phyloP scores from a whole-genome alignment of 306 rosid genomes.

The Abrus pulchellus region DNA sequence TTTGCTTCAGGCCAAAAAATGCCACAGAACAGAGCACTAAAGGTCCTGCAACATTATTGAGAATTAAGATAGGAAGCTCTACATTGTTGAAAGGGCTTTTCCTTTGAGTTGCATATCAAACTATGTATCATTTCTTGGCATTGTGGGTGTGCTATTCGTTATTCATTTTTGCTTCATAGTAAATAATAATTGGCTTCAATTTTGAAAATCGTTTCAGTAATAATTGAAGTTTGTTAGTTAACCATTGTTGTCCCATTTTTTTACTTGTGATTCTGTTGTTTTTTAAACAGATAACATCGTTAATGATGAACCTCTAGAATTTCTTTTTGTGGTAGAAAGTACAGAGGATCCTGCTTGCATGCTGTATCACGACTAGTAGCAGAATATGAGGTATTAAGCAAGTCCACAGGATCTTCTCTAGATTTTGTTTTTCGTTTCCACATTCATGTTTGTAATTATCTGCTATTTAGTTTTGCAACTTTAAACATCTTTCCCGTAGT shows the following conservation, averaged over 20 bases:
- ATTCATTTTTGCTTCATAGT: slow-evolving; percentile 35
- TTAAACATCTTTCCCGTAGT: slow-evolving; percentile 6
- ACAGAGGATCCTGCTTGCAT: slow-evolving; percentile 90
- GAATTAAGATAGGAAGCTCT: slow-evolving; percentile 22
- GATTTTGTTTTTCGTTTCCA: background rate
- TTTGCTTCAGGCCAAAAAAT: too few species aligned
- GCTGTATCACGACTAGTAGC: slow-evolving; percentile 72
- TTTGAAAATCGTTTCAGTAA: slow-evolving; percentile 37
- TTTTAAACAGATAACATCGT: slow-evolving; percentile 79
- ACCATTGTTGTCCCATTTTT: slow-evolving; percentile 20
- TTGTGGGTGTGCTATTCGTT: background rate
- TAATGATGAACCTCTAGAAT: slow-evolving; percentile 95
- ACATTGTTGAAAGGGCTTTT: slow-evolving; percentile 31
- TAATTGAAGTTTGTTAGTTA: slow-evolving; percentile 29
- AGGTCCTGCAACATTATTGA: background rate
- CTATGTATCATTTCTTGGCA: slow-evolving; percentile 30
- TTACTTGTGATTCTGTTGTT: slow-evolving; percentile 22
- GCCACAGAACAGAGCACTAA: too few species aligned
- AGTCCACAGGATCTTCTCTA: slow-evolving; percentile 9
- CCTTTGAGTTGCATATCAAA: slow-evolving; percentile 35
- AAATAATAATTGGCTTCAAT: slow-evolving; percentile 21
- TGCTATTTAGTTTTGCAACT: background rate
- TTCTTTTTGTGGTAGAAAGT: slow-evolving; percentile 86
- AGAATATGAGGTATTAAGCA: slow-evolving; percentile 69
- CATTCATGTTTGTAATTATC: slow-evolving; percentile 17